phyloP scores from a whole-genome alignment of 23 red algal species.

The Gracilaria caudata region DNA sequence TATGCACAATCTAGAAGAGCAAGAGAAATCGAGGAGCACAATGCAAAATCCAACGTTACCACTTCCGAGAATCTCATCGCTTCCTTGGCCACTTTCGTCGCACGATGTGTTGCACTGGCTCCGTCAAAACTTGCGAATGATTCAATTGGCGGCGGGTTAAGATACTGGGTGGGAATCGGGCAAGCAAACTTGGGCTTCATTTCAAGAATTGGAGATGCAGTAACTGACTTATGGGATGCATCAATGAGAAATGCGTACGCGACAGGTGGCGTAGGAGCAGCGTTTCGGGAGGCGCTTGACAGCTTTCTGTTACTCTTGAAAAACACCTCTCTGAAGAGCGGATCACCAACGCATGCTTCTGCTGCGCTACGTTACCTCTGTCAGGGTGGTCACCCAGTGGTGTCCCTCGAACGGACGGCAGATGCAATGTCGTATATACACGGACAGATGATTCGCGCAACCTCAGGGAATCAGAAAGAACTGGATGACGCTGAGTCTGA shows the following conservation, averaged over 20 bases:
- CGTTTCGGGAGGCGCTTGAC: conserved; percentile 58
- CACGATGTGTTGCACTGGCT: conserved; percentile 48
- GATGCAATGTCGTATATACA: conserved; percentile 55
- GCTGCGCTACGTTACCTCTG: conserved; percentile 58
- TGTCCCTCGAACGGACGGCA: conserved; percentile 48
- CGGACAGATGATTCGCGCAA: conserved; percentile 6
- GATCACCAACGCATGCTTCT: conserved; percentile 56
- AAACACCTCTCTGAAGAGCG: conserved; percentile 37
- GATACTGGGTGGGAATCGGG: conserved; percentile 73
- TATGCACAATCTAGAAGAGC: neutral
- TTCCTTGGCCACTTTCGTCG: conserved; percentile 57
- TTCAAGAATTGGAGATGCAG: conserved; percentile 61
- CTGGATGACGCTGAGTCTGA: conserved; percentile 44
- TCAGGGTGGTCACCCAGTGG: conserved; percentile 63
- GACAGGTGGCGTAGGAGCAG: conserved; percentile 57
- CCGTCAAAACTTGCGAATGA: conserved; percentile 64
- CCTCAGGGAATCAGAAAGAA: conserved; percentile 12
- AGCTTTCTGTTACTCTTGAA: conserved; percentile 49
- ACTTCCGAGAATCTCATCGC: conserved; percentile 54
- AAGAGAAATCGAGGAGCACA: neutral
- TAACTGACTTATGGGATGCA: conserved; percentile 71
- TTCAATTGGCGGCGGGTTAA: conserved; percentile 57
- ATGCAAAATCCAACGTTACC: conserved; percentile 13
- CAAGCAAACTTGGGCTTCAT: conserved; percentile 54
- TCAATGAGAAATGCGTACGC: conserved; percentile 66